Conservation (phyloP, 345 rosid species). For the Dimocarpus longan region DNA sequence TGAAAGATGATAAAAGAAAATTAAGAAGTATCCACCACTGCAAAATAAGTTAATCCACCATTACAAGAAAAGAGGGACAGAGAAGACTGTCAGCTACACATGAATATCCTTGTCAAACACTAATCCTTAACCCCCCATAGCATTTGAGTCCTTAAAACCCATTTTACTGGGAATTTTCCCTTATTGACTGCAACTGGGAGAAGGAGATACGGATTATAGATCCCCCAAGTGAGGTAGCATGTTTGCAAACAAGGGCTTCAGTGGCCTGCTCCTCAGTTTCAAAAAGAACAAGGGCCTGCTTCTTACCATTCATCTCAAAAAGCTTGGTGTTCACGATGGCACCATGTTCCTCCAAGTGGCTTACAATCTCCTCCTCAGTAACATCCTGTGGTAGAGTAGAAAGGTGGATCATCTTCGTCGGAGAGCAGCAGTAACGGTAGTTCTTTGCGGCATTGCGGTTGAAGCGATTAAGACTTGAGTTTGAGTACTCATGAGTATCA, state of each 20-base stretch:
- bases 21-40: slow-evolving; percentile 26
- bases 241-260: slow-evolving; percentile 92
- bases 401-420: slow-evolving; percentile 93
- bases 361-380: slow-evolving; percentile 77
- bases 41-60: slow-evolving; percentile 19
- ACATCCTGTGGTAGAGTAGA: slow-evolving; percentile 89
- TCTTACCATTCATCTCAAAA: slow-evolving; percentile 94
- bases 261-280: slow-evolving; percentile 92
- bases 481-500: slow-evolving; percentile 75
- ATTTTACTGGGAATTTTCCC: slow-evolving; percentile 32
- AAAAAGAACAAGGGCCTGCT: slow-evolving; percentile 83
- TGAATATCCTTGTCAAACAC: slow-evolving; percentile 28
- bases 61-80: slow-evolving; percentile 24
- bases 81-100: slow-evolving; percentile 25
- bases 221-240: slow-evolving; percentile 77
- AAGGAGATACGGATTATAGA: slow-evolving; percentile 91
- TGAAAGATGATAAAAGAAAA: not conserved
- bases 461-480: slow-evolving; percentile 92
- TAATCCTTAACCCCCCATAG: slow-evolving; percentile 18
- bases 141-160: slow-evolving; percentile 16
- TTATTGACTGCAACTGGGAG: slow-evolving; percentile 88
- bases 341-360: slow-evolving; percentile 81
- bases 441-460: slow-evolving; percentile 97
- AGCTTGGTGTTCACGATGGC: slow-evolving; percentile 65
- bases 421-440: slow-evolving; percentile 97